Conservation (phyloP, 23 red algal genomes). For the Pyropia haitanensis region DNA sequence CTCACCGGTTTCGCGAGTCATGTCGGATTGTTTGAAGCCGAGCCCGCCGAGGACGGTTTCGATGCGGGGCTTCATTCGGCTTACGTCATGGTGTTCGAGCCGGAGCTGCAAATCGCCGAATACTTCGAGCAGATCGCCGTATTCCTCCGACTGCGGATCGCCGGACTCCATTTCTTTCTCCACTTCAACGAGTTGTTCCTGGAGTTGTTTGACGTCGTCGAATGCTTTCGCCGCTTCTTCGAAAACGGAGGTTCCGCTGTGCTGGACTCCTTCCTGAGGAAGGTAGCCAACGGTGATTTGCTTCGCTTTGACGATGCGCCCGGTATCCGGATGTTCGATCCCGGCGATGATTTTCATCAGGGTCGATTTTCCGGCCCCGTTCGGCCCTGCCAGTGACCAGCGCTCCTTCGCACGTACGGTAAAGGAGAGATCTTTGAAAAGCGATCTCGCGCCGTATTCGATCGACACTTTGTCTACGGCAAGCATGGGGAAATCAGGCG, state of each 20-base stretch:
- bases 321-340: not conserved
- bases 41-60: conserved; percentile 7
- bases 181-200: not conserved
- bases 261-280: conserved; percentile 6
- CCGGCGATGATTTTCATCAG: conserved; percentile 16
- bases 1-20: not conserved
- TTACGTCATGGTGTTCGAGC: conserved; percentile 5
- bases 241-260: conserved; percentile 4
- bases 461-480: no score
- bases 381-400: not conserved
- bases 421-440: conserved; percentile 16
- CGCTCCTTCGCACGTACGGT: conserved; percentile 1
- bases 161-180: conserved; percentile 3
- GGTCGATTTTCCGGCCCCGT: conserved; percentile 24
- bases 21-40: not conserved
- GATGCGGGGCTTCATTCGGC: conserved; percentile 3
- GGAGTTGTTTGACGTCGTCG: not conserved
- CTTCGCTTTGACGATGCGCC: not conserved
- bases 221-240: conserved; percentile 8
- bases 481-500: no score
- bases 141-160: not conserved
- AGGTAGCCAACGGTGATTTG: conserved; percentile 19
- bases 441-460: conserved; percentile 4
- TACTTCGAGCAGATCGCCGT: not conserved
- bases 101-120: not conserved